Base-by-base conservation (phyloP, 2,329 filamentous ascomycete genomes). In the Arthrocladium fulminans region DNA sequence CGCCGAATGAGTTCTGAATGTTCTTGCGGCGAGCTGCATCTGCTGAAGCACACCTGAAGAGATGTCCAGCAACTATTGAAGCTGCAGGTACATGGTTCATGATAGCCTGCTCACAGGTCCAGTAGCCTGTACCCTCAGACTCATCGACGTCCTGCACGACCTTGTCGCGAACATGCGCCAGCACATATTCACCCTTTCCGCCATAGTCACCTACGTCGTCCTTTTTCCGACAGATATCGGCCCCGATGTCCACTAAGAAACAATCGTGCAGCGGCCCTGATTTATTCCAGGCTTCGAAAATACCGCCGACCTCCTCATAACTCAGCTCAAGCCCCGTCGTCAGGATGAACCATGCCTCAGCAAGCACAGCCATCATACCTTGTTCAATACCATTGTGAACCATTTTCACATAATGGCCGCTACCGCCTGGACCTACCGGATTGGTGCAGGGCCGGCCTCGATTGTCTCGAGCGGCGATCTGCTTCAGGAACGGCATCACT, bases 341-440 rank as follows among this genome's bases (percentile, higher is more conserved):
- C 67, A 86, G 77, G 27, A 84, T 71, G 0, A 71, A 71, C 79
- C 80, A 86, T 2, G 76, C 76, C 61, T 86, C 83, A 12, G 75
- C 75, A 4, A 84, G 70, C 0, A 74, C 71, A 46, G 66, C 76
- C 67, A 86, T 76, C 77, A 86, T 83, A 1, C 80, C 82, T 52
- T 84, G 80, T 60, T 86, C 82, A 51, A 86, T 85, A 1, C 81
- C 82, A 54, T 86, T 85, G 60, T 86, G 83, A 2, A 85, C 73
- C 81, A 86, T 86, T 67, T 87, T 86, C 34, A 85, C 80, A 58
- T 81, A 86, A 61, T 86, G 82, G 0, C 83, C 83, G 1, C 76
- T 73, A 1, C 82, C 81, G 0, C 76, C 76, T 1, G 75, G 74
- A 0, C 83, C 82, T 40, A 82, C 71, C 20, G 73, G 69, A 0